Base-by-base conservation (phyloP, 768 basidiomycete genomes). In the Phylloporus scabripes region DNA sequence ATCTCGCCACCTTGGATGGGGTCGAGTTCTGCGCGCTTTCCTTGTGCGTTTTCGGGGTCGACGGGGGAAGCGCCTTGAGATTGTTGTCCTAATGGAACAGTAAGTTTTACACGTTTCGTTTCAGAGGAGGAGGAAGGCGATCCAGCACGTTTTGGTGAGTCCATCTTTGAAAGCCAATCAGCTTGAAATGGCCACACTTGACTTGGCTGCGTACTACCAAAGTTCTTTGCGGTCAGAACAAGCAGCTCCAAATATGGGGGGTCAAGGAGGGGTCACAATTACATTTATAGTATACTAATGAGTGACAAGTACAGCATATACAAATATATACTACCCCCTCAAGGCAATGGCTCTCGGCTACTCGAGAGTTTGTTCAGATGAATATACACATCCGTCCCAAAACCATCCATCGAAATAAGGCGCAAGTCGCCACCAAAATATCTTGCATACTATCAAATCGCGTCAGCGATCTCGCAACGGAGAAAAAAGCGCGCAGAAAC, bases 371-470 rank as follows among this genome's bases (percentile, higher is more conserved):
- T 77, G 63, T 93, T 93, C 45, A 93, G 71, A 64, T 94, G 92
- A 54, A 95, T 92, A 63, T 94, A 95, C 3, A 93, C 88, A 62
- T 95, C 92, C 31, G 89, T 92, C 9, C 92, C 92, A 61, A 88
- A 92, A n/a, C 96, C 95, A 54, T 99, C 96, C 94, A 99, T 98
- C 37, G 92, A 87, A 54, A 99, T 99, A 48, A 99, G 68, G 15
- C 90, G 76, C 24, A 99, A 71, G 66, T 98, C 94, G 0, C 92
- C 90, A 0, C 92, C 95, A 60, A 97, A 96, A 65, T 96, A 99
- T 42, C 95, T 74, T 0, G 94, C 93, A 60, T 98, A 99, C 81
- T 91, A 58, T 37, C 12, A n/a, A 21, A 21, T 18, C 20, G 14
- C 11, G 26, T 21, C 29, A 12, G 8, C 17, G 8, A 24, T 17